phyloP scores from a whole-genome alignment of 495 filamentous ascomycete genomes.

The Penicillium odoratum region DNA sequence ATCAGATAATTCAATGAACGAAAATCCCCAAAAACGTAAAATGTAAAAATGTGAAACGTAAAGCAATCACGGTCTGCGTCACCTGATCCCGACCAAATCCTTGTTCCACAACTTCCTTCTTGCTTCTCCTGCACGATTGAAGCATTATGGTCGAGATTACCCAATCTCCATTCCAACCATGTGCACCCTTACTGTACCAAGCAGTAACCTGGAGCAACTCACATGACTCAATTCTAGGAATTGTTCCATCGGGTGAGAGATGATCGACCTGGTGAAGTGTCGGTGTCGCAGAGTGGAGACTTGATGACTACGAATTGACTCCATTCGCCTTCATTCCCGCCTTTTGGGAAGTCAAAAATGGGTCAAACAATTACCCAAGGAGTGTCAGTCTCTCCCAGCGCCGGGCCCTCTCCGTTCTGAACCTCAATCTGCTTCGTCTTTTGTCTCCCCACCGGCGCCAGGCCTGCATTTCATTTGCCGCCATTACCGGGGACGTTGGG shows the following conservation, averaged over 20 bases:
- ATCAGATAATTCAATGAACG: constrained; percentile 15
- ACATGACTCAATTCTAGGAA: neutral
- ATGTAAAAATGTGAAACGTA: neutral
- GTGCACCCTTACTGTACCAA: constrained; percentile 17
- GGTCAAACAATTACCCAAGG: constrained; percentile 2
- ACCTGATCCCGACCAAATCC: constrained; percentile 16
- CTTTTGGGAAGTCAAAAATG: constrained; percentile 5
- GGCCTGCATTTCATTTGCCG: constrained; percentile 36
- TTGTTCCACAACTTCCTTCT: constrained; percentile 19
- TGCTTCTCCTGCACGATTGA: constrained; percentile 2
- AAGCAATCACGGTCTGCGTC: constrained; percentile 16
- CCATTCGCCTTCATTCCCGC: constrained; percentile 19
- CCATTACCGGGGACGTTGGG: constrained; percentile 40
- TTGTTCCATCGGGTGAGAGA: neutral
- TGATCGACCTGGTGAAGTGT: constrained; percentile 27
- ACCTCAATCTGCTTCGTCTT: neutral
- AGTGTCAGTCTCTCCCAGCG: constrained; percentile 8
- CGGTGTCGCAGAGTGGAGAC: constrained; percentile 31
- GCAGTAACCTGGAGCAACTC: neutral
- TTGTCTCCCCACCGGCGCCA: constrained; percentile 18
- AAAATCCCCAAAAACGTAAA: neutral
- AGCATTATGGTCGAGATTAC: constrained; percentile 11
- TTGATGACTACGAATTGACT: constrained; percentile 16
- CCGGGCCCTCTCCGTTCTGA: constrained; percentile 4
- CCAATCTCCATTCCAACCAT: constrained; percentile 21